A percentile compares a stretch with the other conserved stretches of the same genome.
These are phyloP conservation scores for Fraxinus baroniana DNA, from an alignment of 305 asterid genomes.

Conservation along the genomic window DNA sequence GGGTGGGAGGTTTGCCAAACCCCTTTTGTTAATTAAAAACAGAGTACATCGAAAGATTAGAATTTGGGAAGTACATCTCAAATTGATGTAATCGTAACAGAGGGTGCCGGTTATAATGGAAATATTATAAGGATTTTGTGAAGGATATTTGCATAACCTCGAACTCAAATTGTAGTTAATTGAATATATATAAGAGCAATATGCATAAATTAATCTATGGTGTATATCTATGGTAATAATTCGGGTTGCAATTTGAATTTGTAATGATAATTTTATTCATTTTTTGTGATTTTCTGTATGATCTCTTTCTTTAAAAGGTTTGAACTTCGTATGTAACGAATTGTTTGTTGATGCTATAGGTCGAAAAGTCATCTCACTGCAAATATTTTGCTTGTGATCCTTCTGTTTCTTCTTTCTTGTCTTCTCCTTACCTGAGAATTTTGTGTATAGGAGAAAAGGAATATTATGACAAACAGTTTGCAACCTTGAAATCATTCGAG, in stretches of 20 bases:
- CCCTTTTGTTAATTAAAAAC: not conserved
- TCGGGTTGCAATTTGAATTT: not conserved
- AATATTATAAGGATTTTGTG: not conserved
- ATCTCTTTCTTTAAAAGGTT: not conserved
- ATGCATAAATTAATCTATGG: not conserved
- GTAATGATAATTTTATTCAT: not conserved
- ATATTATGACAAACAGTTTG: slow-evolving; percentile 72
- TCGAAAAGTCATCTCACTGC: not conserved
- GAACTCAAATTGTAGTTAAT: not conserved
- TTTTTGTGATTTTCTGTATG: not conserved
- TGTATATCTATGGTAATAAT: not conserved
- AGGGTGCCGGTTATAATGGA: not conserved
- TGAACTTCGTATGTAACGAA: not conserved
- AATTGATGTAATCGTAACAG: not conserved
- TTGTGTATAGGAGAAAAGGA: slow-evolving; percentile 59
- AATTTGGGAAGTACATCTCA: not conserved
- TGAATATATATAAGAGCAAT: not conserved
- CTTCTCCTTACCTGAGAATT: not conserved
- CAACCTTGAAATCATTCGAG: slow-evolving; percentile 70
- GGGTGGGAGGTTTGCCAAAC: not conserved
- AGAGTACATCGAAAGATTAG: not conserved
- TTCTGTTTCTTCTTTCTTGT: not conserved
- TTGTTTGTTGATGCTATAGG: not conserved
- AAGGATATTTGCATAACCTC: not conserved
- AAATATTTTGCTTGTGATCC: not conserved